Evolutionary conservation across 352 stramenopile species (phyloP), one percentile per base, ranked within the genome.

Genomic region (Globisporangium spiculum): DNA sequence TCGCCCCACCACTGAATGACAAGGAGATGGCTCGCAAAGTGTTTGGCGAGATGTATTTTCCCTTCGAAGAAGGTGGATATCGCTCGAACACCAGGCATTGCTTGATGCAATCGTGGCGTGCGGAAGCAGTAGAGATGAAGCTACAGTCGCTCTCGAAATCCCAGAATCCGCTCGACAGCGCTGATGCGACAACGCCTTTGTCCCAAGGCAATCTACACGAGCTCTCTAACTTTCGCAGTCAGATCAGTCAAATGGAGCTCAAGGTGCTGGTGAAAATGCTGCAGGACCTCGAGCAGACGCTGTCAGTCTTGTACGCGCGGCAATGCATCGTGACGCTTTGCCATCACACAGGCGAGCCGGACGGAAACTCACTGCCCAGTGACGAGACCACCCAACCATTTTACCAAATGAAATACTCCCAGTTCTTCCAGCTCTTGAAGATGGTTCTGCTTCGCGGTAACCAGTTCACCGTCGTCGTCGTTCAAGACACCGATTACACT

Each of bases 41-140:
- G 3, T 95, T 95, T 79, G 88, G 81, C 1, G 88, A 95, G 61
- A 93, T 90, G 80, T 94, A 95, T 41, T 95, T 94, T 30, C 88
- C 88, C 7, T 90, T 95, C 59, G 84, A 95, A 74, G 85, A 94
- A 26, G 84, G 88, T 27, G 88, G 88, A 0, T 93, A 81, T 46
- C 61, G 80, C 0, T 91, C 83, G 0, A 94, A 90, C 56, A 80
- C 65, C 0, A 75, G 72, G 16, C 63, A 70, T 0, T 72, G 60
- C 5, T 86, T 84, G 27, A 65, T 86, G 57, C 50, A 32, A 0
- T 64, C 66, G 4, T 87, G 79, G 79, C 67, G 66, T 60, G 10
- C 63, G 1, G 67, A 66, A 1, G 22, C 69, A 1, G 53, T 84
- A 2, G 79, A 87, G 64, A 74, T 67, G 52, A 80, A 83, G 26